These are phyloP conservation scores for Piper longum DNA, from an alignment of 164 flowering plant species.

Conservation along the genomic window DNA sequence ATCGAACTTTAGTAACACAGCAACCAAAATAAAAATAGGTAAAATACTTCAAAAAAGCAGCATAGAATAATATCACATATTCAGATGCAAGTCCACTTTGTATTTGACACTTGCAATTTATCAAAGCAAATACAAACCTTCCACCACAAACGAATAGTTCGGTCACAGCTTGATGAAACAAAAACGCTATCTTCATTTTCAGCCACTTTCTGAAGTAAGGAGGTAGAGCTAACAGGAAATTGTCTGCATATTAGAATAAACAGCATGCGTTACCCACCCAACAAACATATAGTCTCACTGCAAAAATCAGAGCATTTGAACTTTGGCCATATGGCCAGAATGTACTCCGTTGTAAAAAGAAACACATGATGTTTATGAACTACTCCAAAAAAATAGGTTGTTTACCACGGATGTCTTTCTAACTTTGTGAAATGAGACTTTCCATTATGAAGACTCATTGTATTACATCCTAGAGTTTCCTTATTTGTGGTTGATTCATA, in stretches of 20 bases:
- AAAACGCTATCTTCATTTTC: slow-evolving; percentile 26
- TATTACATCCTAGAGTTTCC: no score
- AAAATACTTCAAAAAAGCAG: no score
- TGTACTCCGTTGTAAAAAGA: no score
- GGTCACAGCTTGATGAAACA: slow-evolving; percentile 59
- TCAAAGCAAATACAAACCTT: slow-evolving; percentile 27
- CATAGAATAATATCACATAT: neutral
- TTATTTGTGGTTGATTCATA: no score
- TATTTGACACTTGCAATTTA: neutral
- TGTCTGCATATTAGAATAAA: slow-evolving; percentile 24
- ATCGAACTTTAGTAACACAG: no score
- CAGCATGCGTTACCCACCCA: neutral
- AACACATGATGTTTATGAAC: no score
- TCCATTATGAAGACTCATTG: no score
- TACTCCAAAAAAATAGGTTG: no score
- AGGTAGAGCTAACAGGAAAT: slow-evolving; percentile 31
- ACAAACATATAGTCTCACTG: neutral
- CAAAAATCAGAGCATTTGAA: neutral
- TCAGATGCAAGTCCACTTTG: neutral
- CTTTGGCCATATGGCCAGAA: neutral
- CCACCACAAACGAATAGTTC: slow-evolving; percentile 65
- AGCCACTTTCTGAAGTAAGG: slow-evolving; percentile 25
- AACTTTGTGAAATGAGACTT: no score
- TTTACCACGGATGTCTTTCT: no score
- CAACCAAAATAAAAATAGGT: no score